phyloP scores from a whole-genome alignment of 2,329 filamentous ascomycete genomes.

The Claviceps monticola region DNA sequence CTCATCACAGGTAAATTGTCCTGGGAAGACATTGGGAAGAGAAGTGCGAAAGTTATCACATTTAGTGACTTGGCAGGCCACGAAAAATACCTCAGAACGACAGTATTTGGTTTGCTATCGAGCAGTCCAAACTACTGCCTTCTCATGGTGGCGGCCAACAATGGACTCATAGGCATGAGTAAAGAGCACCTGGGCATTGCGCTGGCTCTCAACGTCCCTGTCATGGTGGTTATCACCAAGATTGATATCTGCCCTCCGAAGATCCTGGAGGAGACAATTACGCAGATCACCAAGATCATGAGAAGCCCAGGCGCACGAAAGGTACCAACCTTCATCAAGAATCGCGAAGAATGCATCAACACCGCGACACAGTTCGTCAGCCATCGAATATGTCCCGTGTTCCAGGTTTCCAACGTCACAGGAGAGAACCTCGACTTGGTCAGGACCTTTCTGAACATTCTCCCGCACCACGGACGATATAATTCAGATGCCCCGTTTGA shows the following conservation, averaged over 20 bases:
- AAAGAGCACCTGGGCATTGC: conserved; percentile 96
- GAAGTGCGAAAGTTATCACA: conserved; percentile 89
- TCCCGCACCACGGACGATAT: conserved; percentile 89
- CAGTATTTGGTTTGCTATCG: conserved; percentile 86
- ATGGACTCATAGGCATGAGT: conserved; percentile 93
- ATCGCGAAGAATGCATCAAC: conserved; percentile 80
- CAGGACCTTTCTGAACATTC: conserved; percentile 83
- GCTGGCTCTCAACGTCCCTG: conserved; percentile 83
- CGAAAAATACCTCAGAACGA: conserved; percentile 88
- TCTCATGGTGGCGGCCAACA: conserved; percentile 97
- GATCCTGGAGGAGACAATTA: conserved; percentile 85
- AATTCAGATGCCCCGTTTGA: conserved; percentile 80
- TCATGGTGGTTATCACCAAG: conserved; percentile 97
- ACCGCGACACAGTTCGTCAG: conserved; percentile 94
- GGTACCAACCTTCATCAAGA: conserved; percentile 91
- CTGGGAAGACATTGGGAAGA: conserved; percentile 95
- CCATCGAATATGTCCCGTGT: conserved; percentile 89
- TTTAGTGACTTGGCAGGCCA: conserved; percentile 95
- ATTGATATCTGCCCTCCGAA: conserved; percentile 96
- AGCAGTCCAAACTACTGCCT: conserved; percentile 96
- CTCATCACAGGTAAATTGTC: conserved; percentile 46
- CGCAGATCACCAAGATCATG: conserved; percentile 81
- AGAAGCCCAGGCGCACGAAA: conserved; percentile 89
- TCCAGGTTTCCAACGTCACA: conserved; percentile 96
- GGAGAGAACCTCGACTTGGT: conserved; percentile 84